Evolutionary conservation across 805 yeast genomes (phyloP), one percentile per base, ranked within the genome.

Genomic region (Zygoascus tannicola): DNA sequence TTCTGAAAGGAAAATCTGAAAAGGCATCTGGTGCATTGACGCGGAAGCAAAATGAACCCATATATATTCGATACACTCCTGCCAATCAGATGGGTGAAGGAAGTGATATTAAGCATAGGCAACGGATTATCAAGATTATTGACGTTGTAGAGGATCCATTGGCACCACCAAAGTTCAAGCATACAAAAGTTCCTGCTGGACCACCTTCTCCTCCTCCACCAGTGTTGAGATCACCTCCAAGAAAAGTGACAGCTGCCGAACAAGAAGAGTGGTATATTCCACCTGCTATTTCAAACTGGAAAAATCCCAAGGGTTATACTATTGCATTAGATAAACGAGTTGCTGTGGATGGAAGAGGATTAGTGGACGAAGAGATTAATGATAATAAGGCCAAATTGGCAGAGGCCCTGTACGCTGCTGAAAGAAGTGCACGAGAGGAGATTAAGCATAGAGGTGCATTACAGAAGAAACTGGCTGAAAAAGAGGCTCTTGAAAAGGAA

Each of bases 281-380:
- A 0, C 80, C 95, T 0, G 85, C 94, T 1, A 75, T 90, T 0
- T 90, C 97, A 1, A 86, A 85, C 60, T 92, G 97, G 97, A 88
- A 87, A 61, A 92, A 92, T 60, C 85, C 88, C 15, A 82, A 84
- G 53, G 97, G 97, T 1, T 85, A 78, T 57, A 78, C 95, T 0
- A 80, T 88, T 37, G 78, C 82, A 0, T 62, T 88, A 34, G 95
- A 87, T 44, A 84, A 82, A 55, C 68, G 97, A 47, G 67, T 85
- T 44, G 80, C 81, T 1, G 71, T 73, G 12, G 72, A 68, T 44
- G 70, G 69, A 0, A 64, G 69, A 2, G 60, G 66, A 0, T 48
- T 56, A 22, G 55, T 58, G 30, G 64, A 60, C 12, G 62, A 52
- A 15, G 62, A 67, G 18, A 71, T 80, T 41, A 71, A 75, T 46